Evolutionary conservation across 768 basidiomycete species (phyloP), one percentile per base, ranked within the genome.

Genomic region (Mycena maculata): DNA sequence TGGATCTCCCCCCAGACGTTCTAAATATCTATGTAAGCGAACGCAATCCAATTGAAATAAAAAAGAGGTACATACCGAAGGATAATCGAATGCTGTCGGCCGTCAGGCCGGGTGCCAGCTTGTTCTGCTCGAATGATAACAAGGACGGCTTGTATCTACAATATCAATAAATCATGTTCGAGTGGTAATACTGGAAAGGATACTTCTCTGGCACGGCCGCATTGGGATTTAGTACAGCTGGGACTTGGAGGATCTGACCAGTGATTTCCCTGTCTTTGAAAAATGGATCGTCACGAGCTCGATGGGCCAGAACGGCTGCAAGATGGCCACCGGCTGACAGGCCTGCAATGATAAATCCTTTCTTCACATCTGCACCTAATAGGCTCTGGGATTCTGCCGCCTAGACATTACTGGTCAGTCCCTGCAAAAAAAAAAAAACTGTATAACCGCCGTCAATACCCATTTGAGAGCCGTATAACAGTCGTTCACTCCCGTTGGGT

Each of bases 301-400:
- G 54, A 49, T 66, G 69, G 8, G 60, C 54, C 30, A 70, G 10
- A 27, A 63, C 45, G 16, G 60, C 48, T 5, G 69, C 60, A 31
- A 65, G 36, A 63, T 70, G 60, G 23, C 41, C 69, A 25, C 69
- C 69, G 0, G 69, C 69, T 1, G 69, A 70, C 22, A 70, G 28
- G 13, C 69, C 69, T 8, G 25, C 55, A 18, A 66, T 48, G 9
- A 70, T 58, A 28, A 70, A 70, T n/a, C 69, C 69, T 60, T 70
- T 70, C 36, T 38, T 58, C 42, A 70, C 23, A 48, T 70, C 64
- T 8, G 60, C 69, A 31, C n/a, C 18, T 12, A 70, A 55, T 41
- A 66, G 18, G 16, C 11, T 39, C 3, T 54, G 2, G 4, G 39
- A 45, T 8, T 23, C 30, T 38, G 64, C 69, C 12, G 69, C 69